Evolutionary conservation across 139 green algal species (phyloP).

Genomic region (Chlorella vulgaris): DNA sequence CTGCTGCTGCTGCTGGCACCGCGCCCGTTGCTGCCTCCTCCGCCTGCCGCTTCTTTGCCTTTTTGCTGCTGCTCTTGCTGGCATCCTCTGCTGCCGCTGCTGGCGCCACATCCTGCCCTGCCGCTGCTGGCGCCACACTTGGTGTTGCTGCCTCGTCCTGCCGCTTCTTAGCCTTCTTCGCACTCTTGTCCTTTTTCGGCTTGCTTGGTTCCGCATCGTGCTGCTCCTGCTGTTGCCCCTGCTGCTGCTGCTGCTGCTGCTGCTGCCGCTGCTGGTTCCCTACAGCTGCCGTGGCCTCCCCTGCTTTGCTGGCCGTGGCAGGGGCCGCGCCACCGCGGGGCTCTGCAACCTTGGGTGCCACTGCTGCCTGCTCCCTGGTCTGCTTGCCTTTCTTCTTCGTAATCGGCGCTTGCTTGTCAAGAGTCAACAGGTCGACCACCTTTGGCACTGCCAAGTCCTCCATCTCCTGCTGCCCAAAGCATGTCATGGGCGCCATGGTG

Average conservation of each 20-base stretch:
- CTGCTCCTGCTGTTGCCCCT: neutral
- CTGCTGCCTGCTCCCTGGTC: neutral
- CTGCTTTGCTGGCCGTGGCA: neutral
- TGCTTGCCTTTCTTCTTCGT: neutral
- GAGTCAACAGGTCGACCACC: neutral
- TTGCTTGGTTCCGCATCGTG: no score
- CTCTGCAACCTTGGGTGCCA: neutral
- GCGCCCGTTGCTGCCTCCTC: neutral
- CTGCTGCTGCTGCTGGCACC: neutral
- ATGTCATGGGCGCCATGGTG: constrained; percentile 7
- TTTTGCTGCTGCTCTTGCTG: neutral
- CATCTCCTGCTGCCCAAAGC: constrained; percentile 20
- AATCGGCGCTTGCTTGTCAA: neutral
- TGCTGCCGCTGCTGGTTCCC: neutral
- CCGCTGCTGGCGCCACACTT: neutral
- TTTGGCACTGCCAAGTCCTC: neutral
- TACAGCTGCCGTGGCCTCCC: neutral
- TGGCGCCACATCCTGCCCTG: neutral
- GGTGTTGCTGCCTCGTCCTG: neutral
- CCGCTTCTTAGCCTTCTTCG: neutral
- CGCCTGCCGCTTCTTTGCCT: neutral
- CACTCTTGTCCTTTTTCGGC: no score
- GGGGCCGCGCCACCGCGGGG: neutral
- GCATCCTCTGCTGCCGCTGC: neutral
- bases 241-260: neutral